Percentiles rank a stretch among this genome's conserved stretches.
Conservation (phyloP, 768 basidiomycete genomes). For the Termitomyces sp. region DNA sequence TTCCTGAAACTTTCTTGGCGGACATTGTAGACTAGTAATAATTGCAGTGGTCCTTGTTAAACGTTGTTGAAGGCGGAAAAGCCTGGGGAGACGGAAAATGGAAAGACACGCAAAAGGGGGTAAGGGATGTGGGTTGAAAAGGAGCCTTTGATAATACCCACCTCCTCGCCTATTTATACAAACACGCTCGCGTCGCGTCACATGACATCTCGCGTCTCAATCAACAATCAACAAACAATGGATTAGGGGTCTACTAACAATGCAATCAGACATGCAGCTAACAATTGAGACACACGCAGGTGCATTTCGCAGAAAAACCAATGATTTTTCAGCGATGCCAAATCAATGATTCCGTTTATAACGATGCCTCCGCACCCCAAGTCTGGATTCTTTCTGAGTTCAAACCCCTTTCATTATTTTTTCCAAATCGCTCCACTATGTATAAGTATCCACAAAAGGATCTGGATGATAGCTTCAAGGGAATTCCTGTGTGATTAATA, state of each 20-base stretch:
- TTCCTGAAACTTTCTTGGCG: conserved; percentile 32
- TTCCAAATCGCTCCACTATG: too few species aligned
- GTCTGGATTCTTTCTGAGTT: too few species aligned
- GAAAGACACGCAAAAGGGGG: conserved; percentile 9
- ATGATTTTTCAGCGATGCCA: too few species aligned
- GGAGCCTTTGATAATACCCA: conserved; percentile 34
- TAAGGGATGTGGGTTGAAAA: conserved; percentile 29
- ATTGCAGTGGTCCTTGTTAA: conserved; percentile 14
- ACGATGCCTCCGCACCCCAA: too few species aligned
- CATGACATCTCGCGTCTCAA: conserved; percentile 33
- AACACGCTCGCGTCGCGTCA: conserved; percentile 42
- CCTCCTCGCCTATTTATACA: conserved; percentile 41
- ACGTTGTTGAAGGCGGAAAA: conserved; percentile 9
- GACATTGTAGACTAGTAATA: conserved; percentile 27
- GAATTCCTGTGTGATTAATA: too few species aligned
- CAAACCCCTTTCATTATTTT: too few species aligned
- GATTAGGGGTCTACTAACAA: background rate
- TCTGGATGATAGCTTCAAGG: too few species aligned
- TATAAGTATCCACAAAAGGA: too few species aligned
- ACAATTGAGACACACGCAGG: background rate
- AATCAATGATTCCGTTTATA: too few species aligned
- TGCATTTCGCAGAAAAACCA: background rate
- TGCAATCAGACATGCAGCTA: background rate
- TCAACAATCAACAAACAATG: conserved; percentile 34
- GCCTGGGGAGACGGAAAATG: conserved; percentile 21